Evolutionary conservation across 352 stramenopile species (phyloP), one percentile per base, ranked within the genome.

Genomic region (Globisporangium paddicum): DNA sequence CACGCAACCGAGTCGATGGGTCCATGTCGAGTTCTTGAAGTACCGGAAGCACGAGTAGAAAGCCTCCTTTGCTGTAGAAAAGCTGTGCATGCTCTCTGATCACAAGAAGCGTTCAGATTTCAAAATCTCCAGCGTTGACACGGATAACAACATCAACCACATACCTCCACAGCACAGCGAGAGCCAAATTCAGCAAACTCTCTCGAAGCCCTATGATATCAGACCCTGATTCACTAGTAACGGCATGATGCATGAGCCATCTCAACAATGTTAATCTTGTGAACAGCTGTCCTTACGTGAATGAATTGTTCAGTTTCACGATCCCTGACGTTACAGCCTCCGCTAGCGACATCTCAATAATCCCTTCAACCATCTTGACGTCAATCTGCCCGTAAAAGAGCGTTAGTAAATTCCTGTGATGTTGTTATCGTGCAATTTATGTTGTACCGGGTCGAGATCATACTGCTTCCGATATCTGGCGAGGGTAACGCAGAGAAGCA

Each of bases 81-180:
- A 40, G 5, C 9, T 49, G 34, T 14, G 52, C 52, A 21, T 49
- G 26, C 35, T 58, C 32, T 32, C 52, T 58, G 52, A 30, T 28
- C n/a, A 14, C 11, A n/a, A 23, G 11, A 55, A n/a, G n/a, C 11
- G 13, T 32, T 44, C 30, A 44, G n/a, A 40, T 41, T 4, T 16
- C 5, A 25, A 37, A 11, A 3, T 14, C 32, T 11, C 10, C 26
- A 18, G 19, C 5, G 16, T 32, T 14, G 11, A 6, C 3, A 30
- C 11, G 26, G 10, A 25, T 32, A 18, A 44, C 5, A 23, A 25
- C 10, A 38, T 1, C 23, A 58, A 5, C 23, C 1, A 55, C 60
- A 19, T 40, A 74, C 67, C 52, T 74, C 67, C 64, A 69, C 21
- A 68, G 40, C 18, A 69, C 64, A 10, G 49, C 58, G n/a, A 74